phyloP scores from a whole-genome alignment of 257 asterid species.

The Solanum arcanum region DNA sequence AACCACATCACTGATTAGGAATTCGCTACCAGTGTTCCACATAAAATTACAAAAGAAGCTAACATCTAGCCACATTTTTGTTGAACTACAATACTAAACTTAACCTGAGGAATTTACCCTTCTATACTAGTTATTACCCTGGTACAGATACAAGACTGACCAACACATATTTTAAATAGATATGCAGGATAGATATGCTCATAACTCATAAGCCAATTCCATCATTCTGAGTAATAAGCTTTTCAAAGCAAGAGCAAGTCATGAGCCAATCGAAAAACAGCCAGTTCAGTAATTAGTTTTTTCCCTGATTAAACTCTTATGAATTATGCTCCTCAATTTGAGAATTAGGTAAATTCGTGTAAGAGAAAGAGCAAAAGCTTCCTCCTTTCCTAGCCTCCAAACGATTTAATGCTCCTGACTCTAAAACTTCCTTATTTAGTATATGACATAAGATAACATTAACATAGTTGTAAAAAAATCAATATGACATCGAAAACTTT shows the following conservation, averaged over 20 bases:
- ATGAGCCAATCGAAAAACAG: not conserved
- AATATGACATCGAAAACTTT: not conserved
- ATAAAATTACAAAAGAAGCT: not conserved
- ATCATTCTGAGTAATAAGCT: not conserved
- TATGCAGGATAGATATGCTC: not conserved
- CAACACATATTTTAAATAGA: not conserved
- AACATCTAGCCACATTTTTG: not conserved
- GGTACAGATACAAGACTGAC: not conserved
- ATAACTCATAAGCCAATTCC: not conserved
- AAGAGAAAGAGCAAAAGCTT: not conserved
- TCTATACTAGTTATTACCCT: not conserved
- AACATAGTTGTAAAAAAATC: not conserved
- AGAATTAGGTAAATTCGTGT: not conserved
- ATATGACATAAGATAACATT: not conserved
- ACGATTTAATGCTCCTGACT: not conserved
- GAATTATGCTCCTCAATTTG: not conserved
- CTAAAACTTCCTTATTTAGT: not conserved
- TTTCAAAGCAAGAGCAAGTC: not conserved
- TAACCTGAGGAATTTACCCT: not conserved
- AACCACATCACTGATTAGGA: not conserved
- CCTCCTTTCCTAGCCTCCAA: not conserved
- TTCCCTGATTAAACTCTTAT: not conserved
- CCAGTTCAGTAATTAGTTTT: not conserved
- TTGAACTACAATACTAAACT: not conserved
- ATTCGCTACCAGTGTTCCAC: not conserved